Base-by-base conservation (phyloP, 2,329 filamentous ascomycete genomes). In the Elsinoe perseae region DNA sequence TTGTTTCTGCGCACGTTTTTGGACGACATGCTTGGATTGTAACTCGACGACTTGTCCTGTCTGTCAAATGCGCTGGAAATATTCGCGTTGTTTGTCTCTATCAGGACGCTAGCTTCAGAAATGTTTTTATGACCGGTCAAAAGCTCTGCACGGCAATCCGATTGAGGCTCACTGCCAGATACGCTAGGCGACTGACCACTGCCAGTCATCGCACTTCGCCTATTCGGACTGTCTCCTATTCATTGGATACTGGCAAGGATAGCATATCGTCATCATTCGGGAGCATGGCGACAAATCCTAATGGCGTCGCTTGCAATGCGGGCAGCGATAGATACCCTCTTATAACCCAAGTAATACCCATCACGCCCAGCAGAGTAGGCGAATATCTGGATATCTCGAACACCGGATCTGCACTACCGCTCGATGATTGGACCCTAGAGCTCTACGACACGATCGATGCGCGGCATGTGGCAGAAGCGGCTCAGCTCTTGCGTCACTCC, bases 401-500 rank as follows among this genome's bases (percentile, higher is more conserved):
- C 16, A 38, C 59, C 28, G 56, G 63, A 16, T 54, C 62, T 1
- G 54, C 62, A 20, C 66, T 72, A 21, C 64, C 64, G 4, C 63
- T 76, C n/a, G 68, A 71, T 28, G 63, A 69, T 16, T 62, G 70
- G 50, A 52, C 63, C 4, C 59, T 72, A 34, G 27, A 64, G 21
- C 58, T 67, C 8, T 61, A 65, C 2, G 43, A 59, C 1, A 77
- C 73, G 2, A 59, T 68, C 2, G 79, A 81, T 62, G 72, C 74
- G 2, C 70, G 74, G 32, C 72, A 76, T 57, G 76, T 95, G 34
- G 72, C 75, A 57, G 74, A 82, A 56, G 89, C 89, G 1, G 89
- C 87, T 2, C 68, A 77, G 10, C 78, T 84, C 61, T 75, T 95
- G 32, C 80, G 76, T 53, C 76, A 77, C 16, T 83, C 79, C 53